phyloP scores from a whole-genome alignment of 495 filamentous ascomycete genomes.

The Margaritispora aquatica region DNA sequence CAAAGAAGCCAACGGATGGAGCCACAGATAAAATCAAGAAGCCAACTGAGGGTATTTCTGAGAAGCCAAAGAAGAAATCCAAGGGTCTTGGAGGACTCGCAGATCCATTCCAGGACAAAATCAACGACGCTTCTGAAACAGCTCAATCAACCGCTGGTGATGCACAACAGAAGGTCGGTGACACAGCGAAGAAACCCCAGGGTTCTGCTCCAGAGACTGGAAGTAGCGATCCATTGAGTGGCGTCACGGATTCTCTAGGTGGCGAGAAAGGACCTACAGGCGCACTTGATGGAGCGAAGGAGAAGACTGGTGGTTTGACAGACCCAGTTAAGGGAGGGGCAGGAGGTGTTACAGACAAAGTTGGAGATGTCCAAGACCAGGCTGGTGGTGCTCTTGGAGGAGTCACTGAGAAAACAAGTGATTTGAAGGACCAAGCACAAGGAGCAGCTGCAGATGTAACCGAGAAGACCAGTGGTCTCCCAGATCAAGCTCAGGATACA shows the following conservation, averaged over 20 bases:
- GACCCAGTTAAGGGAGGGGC: neutral
- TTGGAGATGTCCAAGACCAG: neutral
- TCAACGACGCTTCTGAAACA: neutral
- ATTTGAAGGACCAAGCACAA: neutral
- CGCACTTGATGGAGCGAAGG: neutral
- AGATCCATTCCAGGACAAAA: neutral
- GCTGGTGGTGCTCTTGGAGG: neutral
- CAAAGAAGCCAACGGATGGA: neutral
- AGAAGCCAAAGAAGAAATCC: neutral
- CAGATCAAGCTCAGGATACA: neutral
- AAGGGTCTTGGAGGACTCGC: neutral
- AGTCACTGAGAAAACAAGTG: neutral
- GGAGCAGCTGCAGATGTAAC: neutral
- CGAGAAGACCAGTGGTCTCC: slow-evolving; percentile 1
- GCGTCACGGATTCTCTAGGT: neutral
- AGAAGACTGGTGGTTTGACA: neutral
- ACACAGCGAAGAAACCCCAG: neutral
- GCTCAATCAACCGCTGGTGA: neutral
- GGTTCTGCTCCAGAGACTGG: neutral
- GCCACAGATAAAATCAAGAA: neutral
- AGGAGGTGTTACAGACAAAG: neutral
- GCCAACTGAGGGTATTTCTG: neutral
- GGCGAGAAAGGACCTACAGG: neutral
- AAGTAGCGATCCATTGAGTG: neutral
- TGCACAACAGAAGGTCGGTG: slow-evolving; percentile 1